phyloP scores from a whole-genome alignment of 202 grass and related monocot species.

The Saccharum hybrid region DNA sequence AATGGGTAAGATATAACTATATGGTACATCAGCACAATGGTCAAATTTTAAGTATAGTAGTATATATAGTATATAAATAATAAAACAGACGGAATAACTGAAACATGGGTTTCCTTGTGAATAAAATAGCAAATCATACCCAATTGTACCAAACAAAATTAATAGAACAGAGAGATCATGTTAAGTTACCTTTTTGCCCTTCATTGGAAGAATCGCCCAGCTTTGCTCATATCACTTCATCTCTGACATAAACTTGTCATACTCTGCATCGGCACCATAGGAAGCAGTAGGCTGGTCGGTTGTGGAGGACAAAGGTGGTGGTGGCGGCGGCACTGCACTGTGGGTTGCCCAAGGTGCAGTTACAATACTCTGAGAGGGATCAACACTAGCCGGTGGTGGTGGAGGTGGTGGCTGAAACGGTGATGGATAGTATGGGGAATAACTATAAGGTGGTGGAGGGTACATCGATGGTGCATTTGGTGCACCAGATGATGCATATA shows the following conservation, averaged over 20 bases:
- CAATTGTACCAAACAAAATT: slow-evolving; percentile 1
- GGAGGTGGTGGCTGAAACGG: slow-evolving; percentile 60
- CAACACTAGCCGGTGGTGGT: slow-evolving; percentile 51
- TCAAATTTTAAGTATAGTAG: slow-evolving; percentile 18
- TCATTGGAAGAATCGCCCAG: slow-evolving; percentile 41
- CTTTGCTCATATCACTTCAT: slow-evolving; percentile 76
- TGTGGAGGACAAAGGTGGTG: slow-evolving; percentile 43
- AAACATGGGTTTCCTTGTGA: slow-evolving; percentile 19
- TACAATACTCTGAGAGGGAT: slow-evolving; percentile 73
- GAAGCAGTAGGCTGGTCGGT: slow-evolving; percentile 46
- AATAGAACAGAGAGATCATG: slow-evolving; percentile 7
- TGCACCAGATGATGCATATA: slow-evolving; percentile 60
- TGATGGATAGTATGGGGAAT: slow-evolving; percentile 72
- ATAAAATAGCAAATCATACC: slow-evolving; percentile 21
- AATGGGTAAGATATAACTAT: not conserved
- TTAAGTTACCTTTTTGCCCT: slow-evolving; percentile 63
- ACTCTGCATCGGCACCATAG: slow-evolving; percentile 74
- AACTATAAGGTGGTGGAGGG: slow-evolving; percentile 68
- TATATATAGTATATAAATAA: not conserved
- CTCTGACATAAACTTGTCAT: slow-evolving; percentile 94
- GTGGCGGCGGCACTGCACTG: slow-evolving; percentile 48
- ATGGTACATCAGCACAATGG: slow-evolving; percentile 6
- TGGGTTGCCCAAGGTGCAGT: slow-evolving; percentile 81
- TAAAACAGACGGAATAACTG: not conserved
- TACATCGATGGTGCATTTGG: slow-evolving; percentile 55